Evolutionary conservation across 164 flowering plant species (phyloP).

Genomic region (Macadamia integrifolia): DNA sequence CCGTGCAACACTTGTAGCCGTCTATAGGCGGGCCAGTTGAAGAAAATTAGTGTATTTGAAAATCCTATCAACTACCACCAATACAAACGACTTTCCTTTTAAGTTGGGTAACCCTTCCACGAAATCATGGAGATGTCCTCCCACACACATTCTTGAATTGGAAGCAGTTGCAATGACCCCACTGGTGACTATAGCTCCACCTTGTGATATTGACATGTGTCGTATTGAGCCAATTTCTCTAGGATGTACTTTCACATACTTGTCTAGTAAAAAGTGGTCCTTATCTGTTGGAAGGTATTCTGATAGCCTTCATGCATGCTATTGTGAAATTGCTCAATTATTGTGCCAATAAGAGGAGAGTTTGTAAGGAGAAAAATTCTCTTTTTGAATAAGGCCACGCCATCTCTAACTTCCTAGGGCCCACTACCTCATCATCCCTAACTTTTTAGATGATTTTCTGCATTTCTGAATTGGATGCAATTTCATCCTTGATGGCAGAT

Average conservation of each 20-base stretch:
- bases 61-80: background rate
- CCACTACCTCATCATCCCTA: background rate
- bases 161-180: background rate
- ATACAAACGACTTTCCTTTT: background rate
- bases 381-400: background rate
- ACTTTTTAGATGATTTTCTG: no score
- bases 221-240: background rate
- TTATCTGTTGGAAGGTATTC: no score
- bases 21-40: background rate
- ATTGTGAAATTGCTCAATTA: no score
- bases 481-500: background rate
- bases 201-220: background rate
- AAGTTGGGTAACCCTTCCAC: background rate
- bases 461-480: background rate
- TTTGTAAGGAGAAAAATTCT: background rate
- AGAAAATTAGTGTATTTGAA: background rate
- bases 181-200: background rate
- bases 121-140: background rate
- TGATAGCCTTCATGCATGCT: no score
- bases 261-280: no score
- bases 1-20: background rate
- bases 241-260: background rate
- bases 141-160: background rate
- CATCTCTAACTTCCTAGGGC: background rate
- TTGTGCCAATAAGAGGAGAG: background rate